Conservation (phyloP, 805 yeast genomes). For the Trichomonascus vanleenenianus region DNA sequence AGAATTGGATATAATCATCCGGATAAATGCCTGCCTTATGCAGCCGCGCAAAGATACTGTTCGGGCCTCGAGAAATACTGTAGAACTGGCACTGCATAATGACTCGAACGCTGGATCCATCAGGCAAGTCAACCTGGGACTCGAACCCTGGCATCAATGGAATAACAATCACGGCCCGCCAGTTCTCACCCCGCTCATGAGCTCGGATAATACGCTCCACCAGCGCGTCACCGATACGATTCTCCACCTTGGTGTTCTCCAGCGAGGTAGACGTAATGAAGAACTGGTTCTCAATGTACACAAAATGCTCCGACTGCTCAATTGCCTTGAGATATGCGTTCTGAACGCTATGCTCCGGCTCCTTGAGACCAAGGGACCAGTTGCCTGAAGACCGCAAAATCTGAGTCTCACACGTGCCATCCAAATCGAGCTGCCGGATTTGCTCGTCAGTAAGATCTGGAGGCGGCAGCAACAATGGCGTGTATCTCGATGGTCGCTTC, state of each 20-base stretch:
- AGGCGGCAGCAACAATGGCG: constrained; percentile 90
- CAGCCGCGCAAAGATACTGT: constrained; percentile 79
- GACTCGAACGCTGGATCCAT: constrained; percentile 89
- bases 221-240: constrained; percentile 90
- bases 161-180: constrained; percentile 88
- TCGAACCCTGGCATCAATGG: constrained; percentile 96
- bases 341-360: constrained; percentile 83
- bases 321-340: constrained; percentile 86
- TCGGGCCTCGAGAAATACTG: constrained; percentile 84
- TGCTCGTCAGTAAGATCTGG: constrained; percentile 75
- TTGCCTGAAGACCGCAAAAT: constrained; percentile 78
- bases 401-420: constrained; percentile 90
- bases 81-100: constrained; percentile 95
- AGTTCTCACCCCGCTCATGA: constrained; percentile 58
- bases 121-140: constrained; percentile 84
- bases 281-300: constrained; percentile 93
- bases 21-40: constrained; percentile 76
- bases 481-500: constrained; percentile 87
- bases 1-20: constrained; percentile 84
- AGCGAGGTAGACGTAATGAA: constrained; percentile 84
- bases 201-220: constrained; percentile 95
- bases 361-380: constrained; percentile 88
- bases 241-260: constrained; percentile 67
- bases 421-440: constrained; percentile 45
- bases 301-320: constrained; percentile 86